phyloP scores from a whole-genome alignment of 2,329 filamentous ascomycete species.

The Chaetomium strumarium region DNA sequence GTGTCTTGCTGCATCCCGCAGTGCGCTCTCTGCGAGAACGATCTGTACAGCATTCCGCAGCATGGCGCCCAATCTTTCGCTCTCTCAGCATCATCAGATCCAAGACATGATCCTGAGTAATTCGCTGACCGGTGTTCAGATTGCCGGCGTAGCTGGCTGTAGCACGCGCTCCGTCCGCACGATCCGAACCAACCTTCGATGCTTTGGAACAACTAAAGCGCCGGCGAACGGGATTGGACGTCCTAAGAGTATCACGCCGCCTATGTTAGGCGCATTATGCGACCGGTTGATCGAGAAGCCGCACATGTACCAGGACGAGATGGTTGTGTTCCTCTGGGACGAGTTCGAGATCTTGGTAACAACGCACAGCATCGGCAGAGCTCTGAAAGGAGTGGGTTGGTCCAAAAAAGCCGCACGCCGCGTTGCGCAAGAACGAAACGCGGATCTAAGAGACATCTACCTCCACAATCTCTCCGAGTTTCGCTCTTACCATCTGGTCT shows the following conservation, averaged over 20 bases:
- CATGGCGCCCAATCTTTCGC: not conserved
- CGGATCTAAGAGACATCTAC: slow-evolving; percentile 33
- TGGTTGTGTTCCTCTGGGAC: slow-evolving; percentile 19
- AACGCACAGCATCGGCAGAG: slow-evolving; percentile 1
- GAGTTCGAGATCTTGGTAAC: slow-evolving; percentile 14
- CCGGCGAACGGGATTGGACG: slow-evolving; percentile 8
- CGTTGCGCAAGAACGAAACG: slow-evolving; percentile 29
- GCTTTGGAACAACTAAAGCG: slow-evolving; percentile 3
- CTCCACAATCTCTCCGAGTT: slow-evolving; percentile 30
- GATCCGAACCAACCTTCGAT: not conserved
- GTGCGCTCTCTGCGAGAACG: too few species aligned
- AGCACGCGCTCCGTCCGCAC: not conserved
- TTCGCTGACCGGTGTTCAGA: not conserved
- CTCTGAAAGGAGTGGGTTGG: slow-evolving; percentile 1
- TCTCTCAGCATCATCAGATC: not conserved
- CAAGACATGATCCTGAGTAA: not conserved
- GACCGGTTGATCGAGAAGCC: slow-evolving; percentile 14
- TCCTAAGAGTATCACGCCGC: slow-evolving; percentile 3
- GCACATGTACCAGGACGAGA: slow-evolving; percentile 20
- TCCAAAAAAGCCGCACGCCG: slow-evolving; percentile 24
- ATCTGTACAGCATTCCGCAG: too few species aligned
- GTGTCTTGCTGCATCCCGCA: too few species aligned
- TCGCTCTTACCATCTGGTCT: slow-evolving; percentile 32
- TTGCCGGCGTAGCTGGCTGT: not conserved
- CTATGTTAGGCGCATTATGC: slow-evolving; percentile 4